A percentile compares a stretch with the other conserved stretches of the same genome.
Evolutionary conservation across 345 rosid species (phyloP).

Genomic region (Angophora floribunda): DNA sequence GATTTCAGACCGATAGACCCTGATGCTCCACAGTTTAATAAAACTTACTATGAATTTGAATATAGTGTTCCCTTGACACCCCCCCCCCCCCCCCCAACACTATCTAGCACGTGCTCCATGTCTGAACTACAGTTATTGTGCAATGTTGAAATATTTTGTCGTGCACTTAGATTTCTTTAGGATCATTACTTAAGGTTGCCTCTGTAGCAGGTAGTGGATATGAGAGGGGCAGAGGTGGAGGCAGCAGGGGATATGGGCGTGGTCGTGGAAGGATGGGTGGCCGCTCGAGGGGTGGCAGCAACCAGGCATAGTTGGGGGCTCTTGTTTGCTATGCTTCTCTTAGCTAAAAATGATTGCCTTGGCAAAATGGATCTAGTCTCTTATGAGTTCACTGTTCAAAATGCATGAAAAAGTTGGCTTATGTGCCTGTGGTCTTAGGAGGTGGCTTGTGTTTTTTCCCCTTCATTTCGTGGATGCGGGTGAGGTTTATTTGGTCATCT

Average conservation of each 20-base stretch:
- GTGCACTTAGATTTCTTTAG: background rate
- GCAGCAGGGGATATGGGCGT: slow-evolving; percentile 27
- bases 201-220: background rate
- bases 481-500: slow-evolving; percentile 11
- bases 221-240: slow-evolving; percentile 20
- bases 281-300: slow-evolving; percentile 48
- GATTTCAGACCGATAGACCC: background rate
- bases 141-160: background rate
- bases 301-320: slow-evolving; percentile 13
- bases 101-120: background rate
- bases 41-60: background rate
- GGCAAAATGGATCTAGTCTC: background rate
- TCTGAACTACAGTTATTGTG: background rate
- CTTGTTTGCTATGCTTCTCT: background rate
- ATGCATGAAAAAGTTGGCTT: slow-evolving; percentile 19
- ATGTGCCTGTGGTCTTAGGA: slow-evolving; percentile 7
- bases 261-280: slow-evolving; percentile 54
- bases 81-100: background rate
- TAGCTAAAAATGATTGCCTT: background rate
- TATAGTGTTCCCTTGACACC: background rate
- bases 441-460: slow-evolving; percentile 15
- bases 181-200: background rate
- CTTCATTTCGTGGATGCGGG: slow-evolving; percentile 14
- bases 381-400: background rate
- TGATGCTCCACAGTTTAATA: background rate